Evolutionary conservation across 495 filamentous ascomycete species (phyloP).

Genomic region (Massariosphaeria phaeospora): DNA sequence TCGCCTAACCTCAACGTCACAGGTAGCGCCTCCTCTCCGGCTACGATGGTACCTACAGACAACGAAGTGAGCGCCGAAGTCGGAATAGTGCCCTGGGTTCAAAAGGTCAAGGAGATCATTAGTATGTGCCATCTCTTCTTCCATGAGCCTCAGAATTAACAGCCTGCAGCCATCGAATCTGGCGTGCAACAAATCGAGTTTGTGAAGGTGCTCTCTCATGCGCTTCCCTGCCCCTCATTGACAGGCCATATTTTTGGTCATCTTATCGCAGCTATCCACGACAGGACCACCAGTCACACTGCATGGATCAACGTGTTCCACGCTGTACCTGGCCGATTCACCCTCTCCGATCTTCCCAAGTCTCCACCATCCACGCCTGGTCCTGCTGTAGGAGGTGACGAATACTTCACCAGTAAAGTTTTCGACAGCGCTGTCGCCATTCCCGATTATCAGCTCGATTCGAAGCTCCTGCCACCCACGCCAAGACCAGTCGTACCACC

Average conservation of each 20-base stretch:
- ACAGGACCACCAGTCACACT: conserved; percentile 45
- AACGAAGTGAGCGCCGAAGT: background rate
- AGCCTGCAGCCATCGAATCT: conserved; percentile 9
- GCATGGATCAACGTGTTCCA: conserved; percentile 61
- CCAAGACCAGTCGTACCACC: conserved; percentile 63
- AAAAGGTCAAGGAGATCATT: conserved; percentile 1
- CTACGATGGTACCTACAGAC: background rate
- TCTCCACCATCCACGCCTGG: conserved; percentile 59
- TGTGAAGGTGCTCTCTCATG: conserved; percentile 57
- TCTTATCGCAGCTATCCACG: conserved; percentile 53
- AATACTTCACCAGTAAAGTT: conserved; percentile 51
- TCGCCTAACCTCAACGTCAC: background rate
- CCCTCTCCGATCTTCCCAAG: conserved; percentile 55
- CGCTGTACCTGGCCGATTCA: conserved; percentile 59
- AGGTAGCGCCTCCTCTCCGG: background rate
- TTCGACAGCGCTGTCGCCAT: conserved; percentile 57
- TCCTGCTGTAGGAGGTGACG: conserved; percentile 46
- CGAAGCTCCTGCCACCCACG: conserved; percentile 36
- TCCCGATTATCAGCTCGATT: conserved; percentile 50
- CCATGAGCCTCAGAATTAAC: background rate
- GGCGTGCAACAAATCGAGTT: conserved; percentile 34
- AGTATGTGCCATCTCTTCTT: conserved; percentile 10
- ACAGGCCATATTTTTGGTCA: conserved; percentile 49
- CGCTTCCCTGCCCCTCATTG: conserved; percentile 55
- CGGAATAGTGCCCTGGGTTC: conserved; percentile 15